Conservation (phyloP, 257 asterid genomes). For the Orobanche coerulescens region DNA sequence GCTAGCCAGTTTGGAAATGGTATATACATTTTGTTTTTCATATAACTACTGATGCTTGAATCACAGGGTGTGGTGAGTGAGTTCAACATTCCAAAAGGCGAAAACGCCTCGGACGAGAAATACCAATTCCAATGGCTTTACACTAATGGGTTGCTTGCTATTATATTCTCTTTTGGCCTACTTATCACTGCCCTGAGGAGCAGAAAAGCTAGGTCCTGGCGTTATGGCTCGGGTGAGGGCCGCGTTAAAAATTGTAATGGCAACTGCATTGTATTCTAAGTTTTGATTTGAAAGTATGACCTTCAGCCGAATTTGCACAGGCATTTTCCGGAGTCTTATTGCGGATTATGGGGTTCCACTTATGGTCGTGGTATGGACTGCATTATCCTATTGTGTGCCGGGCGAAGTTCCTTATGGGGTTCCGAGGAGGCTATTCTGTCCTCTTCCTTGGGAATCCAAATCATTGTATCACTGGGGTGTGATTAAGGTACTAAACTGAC, state of each 20-base stretch:
- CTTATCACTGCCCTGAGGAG: slow-evolving; percentile 66
- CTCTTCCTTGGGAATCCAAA: slow-evolving; percentile 73
- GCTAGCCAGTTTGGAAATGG: background rate
- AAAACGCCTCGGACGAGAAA: slow-evolving; percentile 37
- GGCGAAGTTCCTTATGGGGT: slow-evolving; percentile 57
- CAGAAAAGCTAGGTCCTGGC: slow-evolving; percentile 87
- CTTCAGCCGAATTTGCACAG: slow-evolving; percentile 29
- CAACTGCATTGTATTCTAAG: background rate
- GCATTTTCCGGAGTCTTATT: slow-evolving; percentile 61
- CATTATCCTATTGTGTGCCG: slow-evolving; percentile 58
- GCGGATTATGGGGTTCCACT: slow-evolving; percentile 96
- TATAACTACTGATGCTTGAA: slow-evolving; percentile 10
- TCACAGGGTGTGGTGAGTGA: slow-evolving; percentile 80
- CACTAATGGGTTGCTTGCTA: slow-evolving; percentile 67
- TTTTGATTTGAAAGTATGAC: background rate
- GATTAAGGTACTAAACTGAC: slow-evolving; percentile 39
- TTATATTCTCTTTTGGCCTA: slow-evolving; percentile 69
- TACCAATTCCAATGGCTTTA: slow-evolving; percentile 78
- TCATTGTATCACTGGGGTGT: slow-evolving; percentile 87
- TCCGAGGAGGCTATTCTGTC: slow-evolving; percentile 79
- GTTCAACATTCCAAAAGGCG: slow-evolving; percentile 60
- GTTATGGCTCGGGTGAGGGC: slow-evolving; percentile 68
- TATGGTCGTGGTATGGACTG: slow-evolving; percentile 78
- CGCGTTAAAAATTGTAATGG: background rate
- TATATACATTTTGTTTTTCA: background rate